Percentiles rank a stretch among this genome's conserved stretches.
Evolutionary conservation across 148 eudicot species (phyloP).

Genomic region (Rhododendron ovatum): DNA sequence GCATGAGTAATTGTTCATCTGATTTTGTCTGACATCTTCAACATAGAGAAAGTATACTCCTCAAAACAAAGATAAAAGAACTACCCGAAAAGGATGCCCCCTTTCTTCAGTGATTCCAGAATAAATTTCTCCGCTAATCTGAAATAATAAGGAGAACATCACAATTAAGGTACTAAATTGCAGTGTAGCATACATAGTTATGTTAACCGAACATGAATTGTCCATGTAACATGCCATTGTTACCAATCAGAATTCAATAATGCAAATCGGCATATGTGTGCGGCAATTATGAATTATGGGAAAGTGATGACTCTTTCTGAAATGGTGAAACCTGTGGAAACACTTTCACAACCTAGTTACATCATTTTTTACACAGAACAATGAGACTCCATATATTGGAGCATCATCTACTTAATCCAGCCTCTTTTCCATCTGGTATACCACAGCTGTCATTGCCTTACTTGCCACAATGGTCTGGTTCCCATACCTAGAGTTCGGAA

Average conservation of each 20-base stretch:
- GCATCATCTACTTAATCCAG: background rate
- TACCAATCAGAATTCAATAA: background rate
- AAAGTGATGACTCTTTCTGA: background rate
- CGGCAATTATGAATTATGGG: background rate
- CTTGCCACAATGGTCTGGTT: background rate
- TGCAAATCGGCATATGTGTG: background rate
- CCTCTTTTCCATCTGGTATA: background rate
- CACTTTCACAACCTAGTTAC: background rate
- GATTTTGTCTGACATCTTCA: background rate
- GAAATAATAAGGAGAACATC: constrained; percentile 15
- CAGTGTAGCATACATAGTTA: background rate
- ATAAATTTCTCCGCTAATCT: constrained; percentile 78
- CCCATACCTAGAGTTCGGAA: background rate
- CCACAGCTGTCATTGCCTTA: background rate
- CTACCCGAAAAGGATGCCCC: constrained; percentile 70
- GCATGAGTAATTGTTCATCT: constrained; percentile 13
- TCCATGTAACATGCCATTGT: background rate
- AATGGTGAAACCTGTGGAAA: background rate
- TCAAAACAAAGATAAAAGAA: background rate
- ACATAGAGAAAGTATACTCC: background rate
- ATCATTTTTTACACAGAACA: background rate
- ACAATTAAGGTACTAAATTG: constrained; percentile 2
- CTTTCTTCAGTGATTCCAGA: constrained; percentile 69
- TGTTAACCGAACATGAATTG: background rate
- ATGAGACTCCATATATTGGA: background rate